Conservation (phyloP, 176 grass and related monocot genomes). For the Oryza glaberrima region DNA sequence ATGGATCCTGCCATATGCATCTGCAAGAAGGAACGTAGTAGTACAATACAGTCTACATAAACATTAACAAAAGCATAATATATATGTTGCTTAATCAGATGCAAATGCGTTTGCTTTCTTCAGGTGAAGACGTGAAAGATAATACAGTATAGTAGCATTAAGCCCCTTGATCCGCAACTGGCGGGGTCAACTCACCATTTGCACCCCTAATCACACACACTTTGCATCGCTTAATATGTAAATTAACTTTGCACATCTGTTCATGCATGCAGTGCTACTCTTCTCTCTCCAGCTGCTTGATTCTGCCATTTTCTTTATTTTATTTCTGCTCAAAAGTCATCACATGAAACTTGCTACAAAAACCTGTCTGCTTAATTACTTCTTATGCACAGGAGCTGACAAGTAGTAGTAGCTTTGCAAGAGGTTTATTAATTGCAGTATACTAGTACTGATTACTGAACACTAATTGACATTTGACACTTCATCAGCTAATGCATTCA, state of each 20-base stretch:
- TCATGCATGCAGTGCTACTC: not conserved
- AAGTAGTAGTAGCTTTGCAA: not conserved
- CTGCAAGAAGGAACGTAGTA: no score
- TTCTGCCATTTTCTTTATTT: not conserved
- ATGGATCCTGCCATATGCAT: no score
- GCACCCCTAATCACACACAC: not conserved
- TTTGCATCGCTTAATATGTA: not conserved
- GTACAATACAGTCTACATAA: no score
- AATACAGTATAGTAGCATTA: no score
- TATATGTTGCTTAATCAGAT: no score
- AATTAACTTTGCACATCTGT: not conserved
- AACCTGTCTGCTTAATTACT: not conserved
- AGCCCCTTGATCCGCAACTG: not conserved
- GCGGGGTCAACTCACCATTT: not conserved
- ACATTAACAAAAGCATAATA: no score
- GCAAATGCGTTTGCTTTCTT: not conserved
- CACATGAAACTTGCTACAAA: not conserved
- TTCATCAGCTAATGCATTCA: constrained; percentile 37
- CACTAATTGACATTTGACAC: not conserved
- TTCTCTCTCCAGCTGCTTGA: not conserved
- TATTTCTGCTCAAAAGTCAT: not conserved
- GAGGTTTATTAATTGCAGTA: not conserved
- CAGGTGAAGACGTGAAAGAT: not conserved
- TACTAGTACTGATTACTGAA: not conserved
- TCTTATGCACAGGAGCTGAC: constrained; percentile 3